Conservation (phyloP, 352 stramenopile genomes). For the Globisporangium heterothallicum region DNA sequence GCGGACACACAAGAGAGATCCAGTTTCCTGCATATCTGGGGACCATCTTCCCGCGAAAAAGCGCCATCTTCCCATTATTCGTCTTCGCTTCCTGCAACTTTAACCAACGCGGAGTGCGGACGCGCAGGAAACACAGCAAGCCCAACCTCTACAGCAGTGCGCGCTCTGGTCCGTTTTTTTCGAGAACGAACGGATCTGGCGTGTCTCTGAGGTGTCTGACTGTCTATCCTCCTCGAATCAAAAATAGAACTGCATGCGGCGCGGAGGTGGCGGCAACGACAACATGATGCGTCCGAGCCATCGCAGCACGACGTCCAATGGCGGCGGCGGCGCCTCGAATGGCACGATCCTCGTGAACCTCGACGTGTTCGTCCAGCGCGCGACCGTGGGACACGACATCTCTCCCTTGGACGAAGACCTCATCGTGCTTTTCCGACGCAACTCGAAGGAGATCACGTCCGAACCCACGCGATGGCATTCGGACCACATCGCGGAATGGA, state of each 20-base stretch:
- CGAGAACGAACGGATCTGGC: too few relatives aligned
- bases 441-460: conserved; percentile 67
- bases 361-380: conserved; percentile 62
- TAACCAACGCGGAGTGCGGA: too few relatives aligned
- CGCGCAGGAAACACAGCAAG: too few relatives aligned
- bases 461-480: conserved; percentile 57
- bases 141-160: too few relatives aligned
- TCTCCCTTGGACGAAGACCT: conserved; percentile 64
- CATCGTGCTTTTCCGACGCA: conserved; percentile 79
- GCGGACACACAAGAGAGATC: neutral
- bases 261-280: conserved; percentile 17
- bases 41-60: too few relatives aligned
- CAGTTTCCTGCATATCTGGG: neutral
- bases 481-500: conserved; percentile 72
- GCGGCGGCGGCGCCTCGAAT: conserved; percentile 7
- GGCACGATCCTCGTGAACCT: conserved; percentile 70
- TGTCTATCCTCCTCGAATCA: too few relatives aligned
- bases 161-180: too few relatives aligned
- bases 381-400: conserved; percentile 72
- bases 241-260: conserved; percentile 20
- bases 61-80: too few relatives aligned
- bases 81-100: too few relatives aligned
- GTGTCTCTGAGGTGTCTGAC: too few relatives aligned
- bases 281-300: conserved; percentile 21
- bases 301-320: conserved; percentile 16